Evolutionary conservation across 495 filamentous ascomycete genomes (phyloP).

Genomic region (Endocarpon pusillum): DNA sequence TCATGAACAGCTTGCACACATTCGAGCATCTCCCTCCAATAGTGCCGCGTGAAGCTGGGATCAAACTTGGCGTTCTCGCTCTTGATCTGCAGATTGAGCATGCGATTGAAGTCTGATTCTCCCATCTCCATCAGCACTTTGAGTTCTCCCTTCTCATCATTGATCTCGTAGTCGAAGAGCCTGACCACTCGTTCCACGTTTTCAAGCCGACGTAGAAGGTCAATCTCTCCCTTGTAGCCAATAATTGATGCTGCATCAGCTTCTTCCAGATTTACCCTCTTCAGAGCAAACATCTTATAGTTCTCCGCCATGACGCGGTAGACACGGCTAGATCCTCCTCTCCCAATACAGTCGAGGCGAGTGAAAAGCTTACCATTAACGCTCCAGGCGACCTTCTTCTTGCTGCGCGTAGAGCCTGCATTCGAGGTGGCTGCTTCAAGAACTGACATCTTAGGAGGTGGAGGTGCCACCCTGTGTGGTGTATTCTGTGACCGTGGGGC

Average conservation of each 20-base stretch:
- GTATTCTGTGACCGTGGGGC: conserved; percentile 65
- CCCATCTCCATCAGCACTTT: conserved; percentile 96
- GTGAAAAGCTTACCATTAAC: conserved; percentile 88
- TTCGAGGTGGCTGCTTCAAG: conserved; percentile 77
- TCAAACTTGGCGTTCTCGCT: conserved; percentile 64
- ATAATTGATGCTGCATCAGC: conserved; percentile 67
- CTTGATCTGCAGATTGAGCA: conserved; percentile 56
- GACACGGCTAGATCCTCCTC: conserved; percentile 81
- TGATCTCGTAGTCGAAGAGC: conserved; percentile 84
- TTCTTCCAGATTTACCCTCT: conserved; percentile 78
- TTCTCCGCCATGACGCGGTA: conserved; percentile 97
- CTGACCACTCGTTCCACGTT: conserved; percentile 79
- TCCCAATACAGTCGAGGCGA: conserved; percentile 73
- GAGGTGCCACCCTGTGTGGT: conserved; percentile 61
- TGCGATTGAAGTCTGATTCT: conserved; percentile 82
- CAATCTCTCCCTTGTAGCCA: conserved; percentile 95
- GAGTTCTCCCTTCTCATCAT: conserved; percentile 69
- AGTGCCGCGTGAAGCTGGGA: conserved; percentile 78
- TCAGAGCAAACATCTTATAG: conserved; percentile 82
- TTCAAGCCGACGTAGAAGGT: conserved; percentile 63
- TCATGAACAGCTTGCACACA: conserved; percentile 81
- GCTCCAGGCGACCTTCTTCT: conserved; percentile 60
- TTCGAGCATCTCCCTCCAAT: conserved; percentile 98
- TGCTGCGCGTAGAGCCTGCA: conserved; percentile 61
- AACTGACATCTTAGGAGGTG: conserved; percentile 88